phyloP scores from a whole-genome alignment of 371 early-diverging fungal genomes.

The Rhizopus arrhizus region DNA sequence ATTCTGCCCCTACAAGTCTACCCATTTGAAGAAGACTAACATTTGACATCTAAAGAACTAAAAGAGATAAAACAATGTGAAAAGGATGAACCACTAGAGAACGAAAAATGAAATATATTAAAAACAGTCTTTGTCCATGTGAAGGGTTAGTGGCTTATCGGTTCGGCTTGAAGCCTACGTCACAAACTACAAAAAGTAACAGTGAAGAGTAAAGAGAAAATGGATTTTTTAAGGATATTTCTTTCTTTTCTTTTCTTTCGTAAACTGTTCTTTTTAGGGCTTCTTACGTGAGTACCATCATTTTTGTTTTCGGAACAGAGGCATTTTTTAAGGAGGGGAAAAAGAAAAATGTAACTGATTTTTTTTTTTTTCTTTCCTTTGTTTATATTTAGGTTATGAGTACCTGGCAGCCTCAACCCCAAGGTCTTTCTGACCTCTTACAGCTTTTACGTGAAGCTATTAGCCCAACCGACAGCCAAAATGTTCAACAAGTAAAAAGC shows the following conservation, averaged over 20 bases:
- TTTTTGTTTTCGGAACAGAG: not conserved
- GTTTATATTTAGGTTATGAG: constrained; percentile 30
- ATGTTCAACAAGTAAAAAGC: constrained; percentile 45
- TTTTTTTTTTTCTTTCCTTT: constrained; percentile 2
- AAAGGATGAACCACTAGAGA: not conserved
- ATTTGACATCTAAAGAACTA: too few species aligned
- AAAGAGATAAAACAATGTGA: not conserved
- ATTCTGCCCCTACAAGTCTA: not conserved
- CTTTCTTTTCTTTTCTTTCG: not conserved
- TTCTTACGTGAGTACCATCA: not conserved
- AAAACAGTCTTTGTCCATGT: not conserved
- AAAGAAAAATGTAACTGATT: not conserved
- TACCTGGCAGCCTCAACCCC: constrained; percentile 51
- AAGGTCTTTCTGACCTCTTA: constrained; percentile 55
- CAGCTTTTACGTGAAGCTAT: constrained; percentile 52
- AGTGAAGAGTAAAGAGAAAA: not conserved
- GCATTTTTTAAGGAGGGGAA: not conserved
- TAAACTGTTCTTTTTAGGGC: too few species aligned
- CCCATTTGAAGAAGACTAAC: too few species aligned
- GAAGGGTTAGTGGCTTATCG: constrained; percentile 1
- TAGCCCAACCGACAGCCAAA: constrained; percentile 45
- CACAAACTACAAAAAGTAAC: not conserved
- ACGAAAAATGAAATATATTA: too few species aligned
- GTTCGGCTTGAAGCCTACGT: not conserved
- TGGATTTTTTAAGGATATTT: not conserved